Evolutionary conservation across 1,284 basidiomycete genomes (phyloP), one percentile per base, ranked within the genome.

Genomic region (Trichosporon faecale): DNA sequence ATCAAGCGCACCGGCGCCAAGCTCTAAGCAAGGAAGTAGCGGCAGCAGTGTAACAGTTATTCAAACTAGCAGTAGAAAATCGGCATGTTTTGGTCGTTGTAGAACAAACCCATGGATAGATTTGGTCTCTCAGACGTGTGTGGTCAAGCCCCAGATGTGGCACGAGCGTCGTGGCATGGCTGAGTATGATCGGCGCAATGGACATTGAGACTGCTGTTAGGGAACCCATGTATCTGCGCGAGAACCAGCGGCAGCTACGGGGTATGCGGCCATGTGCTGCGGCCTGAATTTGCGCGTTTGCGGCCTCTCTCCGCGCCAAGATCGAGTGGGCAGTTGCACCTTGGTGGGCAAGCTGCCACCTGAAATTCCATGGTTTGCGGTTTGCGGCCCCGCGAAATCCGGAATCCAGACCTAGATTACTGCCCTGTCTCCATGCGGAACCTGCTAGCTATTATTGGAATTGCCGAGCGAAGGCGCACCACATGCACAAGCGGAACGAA

Each of bases 1-100:
- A 23, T 73, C 69, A 73, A 71, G 72, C 55, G 72, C 7, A 61
- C 57, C 7, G 65, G 68, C n/a, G 69, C 72, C 27, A 73, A 73
- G 72, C 44, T 73, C 40, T 73, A 69, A 67, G 57, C 57, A n/a
- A 1, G 18, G 27, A 29, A 61, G 49, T 23, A 21, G 40, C 18
- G 52, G 21, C 52, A 55, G 57, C 29, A 61, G 27, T 61, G 57
- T 61, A 61, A 61, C 57, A 61, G 57, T 29, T 61, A 61, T n/a
- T 16, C 25, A 25, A 29, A 14, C 18, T 29, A 61, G 9, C 18
- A n/a, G 31, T 61, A 29, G 57, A 31, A 29, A 61, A 31, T 61
- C 27, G 27, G 23, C 29, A 29, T 29, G 27, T 31, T 31, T 31
- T 31, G 57, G 57, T 61, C 29, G 29, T 61, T 61, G 57, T 61